Evolutionary conservation across 306 rosid species (phyloP).

Genomic region (Medicago arabica): DNA sequence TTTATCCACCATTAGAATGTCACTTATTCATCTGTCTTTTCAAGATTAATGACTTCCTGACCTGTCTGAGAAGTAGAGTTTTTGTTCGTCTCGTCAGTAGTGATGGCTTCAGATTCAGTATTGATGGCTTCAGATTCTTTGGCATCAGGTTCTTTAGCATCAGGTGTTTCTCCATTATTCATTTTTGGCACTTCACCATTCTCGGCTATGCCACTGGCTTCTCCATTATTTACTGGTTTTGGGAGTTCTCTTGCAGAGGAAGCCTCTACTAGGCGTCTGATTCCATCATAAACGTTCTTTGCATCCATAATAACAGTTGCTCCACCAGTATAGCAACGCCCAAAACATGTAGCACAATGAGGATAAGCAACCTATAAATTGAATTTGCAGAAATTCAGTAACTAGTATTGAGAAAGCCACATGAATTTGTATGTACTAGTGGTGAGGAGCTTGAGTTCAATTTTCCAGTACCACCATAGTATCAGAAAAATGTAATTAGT

Average conservation of each 20-base stretch:
- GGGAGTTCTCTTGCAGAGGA: slow-evolving; percentile 75
- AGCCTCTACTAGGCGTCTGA: slow-evolving; percentile 68
- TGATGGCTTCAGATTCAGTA: slow-evolving; percentile 45
- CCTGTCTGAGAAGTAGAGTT: slow-evolving; percentile 46
- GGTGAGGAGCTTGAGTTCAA: slow-evolving; percentile 6
- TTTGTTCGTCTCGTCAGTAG: slow-evolving; percentile 49
- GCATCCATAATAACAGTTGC: slow-evolving; percentile 72
- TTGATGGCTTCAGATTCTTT: slow-evolving; percentile 37
- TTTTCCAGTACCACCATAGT: background rate
- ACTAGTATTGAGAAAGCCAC: slow-evolving; percentile 20
- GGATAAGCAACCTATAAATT: slow-evolving; percentile 78
- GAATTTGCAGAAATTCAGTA: slow-evolving; percentile 35
- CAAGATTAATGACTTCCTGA: slow-evolving; percentile 46
- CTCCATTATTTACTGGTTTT: slow-evolving; percentile 61
- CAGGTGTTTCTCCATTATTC: slow-evolving; percentile 67
- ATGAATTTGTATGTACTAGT: background rate
- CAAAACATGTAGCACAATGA: slow-evolving; percentile 89
- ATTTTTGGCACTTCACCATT: slow-evolving; percentile 61
- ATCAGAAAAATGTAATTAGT: background rate
- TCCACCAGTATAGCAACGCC: slow-evolving; percentile 95
- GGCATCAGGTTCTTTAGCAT: slow-evolving; percentile 49
- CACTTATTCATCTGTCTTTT: slow-evolving; percentile 43
- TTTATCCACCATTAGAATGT: slow-evolving; percentile 34
- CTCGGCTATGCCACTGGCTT: slow-evolving; percentile 53
- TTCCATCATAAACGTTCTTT: slow-evolving; percentile 70